Percentiles rank a stretch among this genome's conserved stretches.
These are phyloP conservation scores for Microdochium bolleyi DNA, from an alignment of 2,329 filamentous ascomycete genomes.

Conservation along the genomic window DNA sequence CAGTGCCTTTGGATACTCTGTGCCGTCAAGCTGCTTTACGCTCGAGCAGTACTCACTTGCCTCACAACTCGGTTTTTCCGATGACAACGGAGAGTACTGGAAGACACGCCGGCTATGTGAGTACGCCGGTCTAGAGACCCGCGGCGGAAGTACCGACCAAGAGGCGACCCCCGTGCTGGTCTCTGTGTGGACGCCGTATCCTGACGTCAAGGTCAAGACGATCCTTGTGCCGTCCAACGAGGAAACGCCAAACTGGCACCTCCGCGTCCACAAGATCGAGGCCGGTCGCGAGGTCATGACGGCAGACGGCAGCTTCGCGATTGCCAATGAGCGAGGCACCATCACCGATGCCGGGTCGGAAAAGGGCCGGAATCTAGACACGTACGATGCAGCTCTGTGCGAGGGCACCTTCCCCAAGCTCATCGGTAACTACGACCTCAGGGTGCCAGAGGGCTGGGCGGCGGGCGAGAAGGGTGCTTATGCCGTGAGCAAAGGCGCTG, in stretches of 20 bases:
- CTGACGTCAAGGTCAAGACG: slow-evolving; percentile 58
- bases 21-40: slow-evolving; percentile 67
- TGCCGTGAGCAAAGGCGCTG: slow-evolving; percentile 47
- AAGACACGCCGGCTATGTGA: slow-evolving; percentile 64
- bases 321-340: slow-evolving; percentile 41
- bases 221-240: slow-evolving; percentile 55
- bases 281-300: slow-evolving; percentile 57
- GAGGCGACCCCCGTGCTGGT: slow-evolving; percentile 47
- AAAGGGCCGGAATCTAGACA: slow-evolving; percentile 41
- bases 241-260: slow-evolving; percentile 58
- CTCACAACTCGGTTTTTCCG: slow-evolving; percentile 67
- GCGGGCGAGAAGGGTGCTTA: slow-evolving; percentile 44
- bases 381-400: slow-evolving; percentile 33
- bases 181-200: slow-evolving; percentile 63
- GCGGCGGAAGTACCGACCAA: slow-evolving; percentile 26
- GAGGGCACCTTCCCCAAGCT: slow-evolving; percentile 48
- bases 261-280: slow-evolving; percentile 55
- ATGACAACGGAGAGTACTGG: slow-evolving; percentile 73
- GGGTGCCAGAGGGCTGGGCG: slow-evolving; percentile 43
- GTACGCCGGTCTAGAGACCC: slow-evolving; percentile 52
- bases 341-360: slow-evolving; percentile 6
- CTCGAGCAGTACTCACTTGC: slow-evolving; percentile 72
- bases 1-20: slow-evolving; percentile 68
- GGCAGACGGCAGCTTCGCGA: slow-evolving; percentile 68
- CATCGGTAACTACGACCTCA: slow-evolving; percentile 53